phyloP scores from a whole-genome alignment of 257 asterid genomes.

The Jasminum sambac region DNA sequence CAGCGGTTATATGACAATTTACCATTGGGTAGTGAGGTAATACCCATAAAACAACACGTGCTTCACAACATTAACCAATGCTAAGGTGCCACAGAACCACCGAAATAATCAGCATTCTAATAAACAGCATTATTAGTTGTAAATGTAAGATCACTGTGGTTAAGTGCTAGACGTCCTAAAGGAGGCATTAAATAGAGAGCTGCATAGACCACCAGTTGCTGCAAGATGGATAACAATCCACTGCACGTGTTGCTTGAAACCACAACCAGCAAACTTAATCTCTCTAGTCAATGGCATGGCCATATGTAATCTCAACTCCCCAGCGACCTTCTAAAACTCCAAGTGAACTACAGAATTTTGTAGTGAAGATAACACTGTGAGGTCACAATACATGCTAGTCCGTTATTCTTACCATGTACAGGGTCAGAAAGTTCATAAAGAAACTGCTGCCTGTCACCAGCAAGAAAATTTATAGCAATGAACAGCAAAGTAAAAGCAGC shows the following conservation, averaged over 20 bases:
- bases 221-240: slow-evolving; percentile 17
- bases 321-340: slow-evolving; percentile 35
- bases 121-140: neutral
- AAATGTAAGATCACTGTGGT: neutral
- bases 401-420: slow-evolving; percentile 52
- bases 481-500: slow-evolving; percentile 54
- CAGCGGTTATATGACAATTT: too few relatives aligned
- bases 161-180: neutral
- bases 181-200: slow-evolving; percentile 2
- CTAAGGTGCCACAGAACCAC: too few relatives aligned
- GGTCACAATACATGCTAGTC: slow-evolving; percentile 28
- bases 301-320: slow-evolving; percentile 21
- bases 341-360: slow-evolving; percentile 22
- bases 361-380: slow-evolving; percentile 26
- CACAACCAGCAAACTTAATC: slow-evolving; percentile 27
- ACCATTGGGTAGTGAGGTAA: too few relatives aligned
- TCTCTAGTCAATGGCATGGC: slow-evolving; percentile 40
- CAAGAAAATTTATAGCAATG: slow-evolving; percentile 44
- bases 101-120: too few relatives aligned
- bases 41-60: too few relatives aligned
- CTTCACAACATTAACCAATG: too few relatives aligned
- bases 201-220: slow-evolving; percentile 7
- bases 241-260: slow-evolving; percentile 19
- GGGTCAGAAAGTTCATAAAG: slow-evolving; percentile 26
- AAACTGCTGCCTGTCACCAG: slow-evolving; percentile 41